Evolutionary conservation across 202 grass and related monocot species (phyloP).

Genomic region (Cymbopogon flexuosus): DNA sequence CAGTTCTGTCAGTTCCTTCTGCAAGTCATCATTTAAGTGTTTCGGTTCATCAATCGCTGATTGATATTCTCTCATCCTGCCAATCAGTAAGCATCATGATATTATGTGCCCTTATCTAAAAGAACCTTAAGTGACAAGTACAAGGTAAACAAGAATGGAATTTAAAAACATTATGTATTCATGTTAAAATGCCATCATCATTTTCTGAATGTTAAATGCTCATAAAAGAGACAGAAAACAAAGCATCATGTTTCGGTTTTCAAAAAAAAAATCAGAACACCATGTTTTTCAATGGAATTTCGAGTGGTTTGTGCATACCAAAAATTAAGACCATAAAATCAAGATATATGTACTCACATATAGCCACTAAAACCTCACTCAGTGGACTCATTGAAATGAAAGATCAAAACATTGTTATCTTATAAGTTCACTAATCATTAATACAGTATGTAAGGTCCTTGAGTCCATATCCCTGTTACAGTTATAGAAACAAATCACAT

Average conservation of each 20-base stretch:
- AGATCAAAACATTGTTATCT: background rate
- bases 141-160: background rate
- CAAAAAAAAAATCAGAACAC: background rate
- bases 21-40: constrained; percentile 55
- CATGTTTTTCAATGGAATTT: background rate
- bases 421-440: background rate
- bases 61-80: constrained; percentile 76
- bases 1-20: constrained; percentile 56
- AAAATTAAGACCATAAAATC: constrained; percentile 3
- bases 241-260: background rate
- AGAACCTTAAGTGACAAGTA: background rate
- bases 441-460: background rate
- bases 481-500: constrained; percentile 2
- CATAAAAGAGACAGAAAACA: background rate
- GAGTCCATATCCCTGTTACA: background rate
- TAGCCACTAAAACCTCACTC: background rate
- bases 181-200: background rate
- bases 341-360: background rate
- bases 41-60: constrained; percentile 54
- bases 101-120: background rate
- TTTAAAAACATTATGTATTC: background rate
- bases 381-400: no score
- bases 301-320: background rate
- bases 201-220: constrained; percentile 3
- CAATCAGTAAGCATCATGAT: constrained; percentile 34